Evolutionary conservation across 1,139 yeast genomes (phyloP), one percentile per base, ranked within the genome.

Genomic region (Blastobotrys buckinghamii): DNA sequence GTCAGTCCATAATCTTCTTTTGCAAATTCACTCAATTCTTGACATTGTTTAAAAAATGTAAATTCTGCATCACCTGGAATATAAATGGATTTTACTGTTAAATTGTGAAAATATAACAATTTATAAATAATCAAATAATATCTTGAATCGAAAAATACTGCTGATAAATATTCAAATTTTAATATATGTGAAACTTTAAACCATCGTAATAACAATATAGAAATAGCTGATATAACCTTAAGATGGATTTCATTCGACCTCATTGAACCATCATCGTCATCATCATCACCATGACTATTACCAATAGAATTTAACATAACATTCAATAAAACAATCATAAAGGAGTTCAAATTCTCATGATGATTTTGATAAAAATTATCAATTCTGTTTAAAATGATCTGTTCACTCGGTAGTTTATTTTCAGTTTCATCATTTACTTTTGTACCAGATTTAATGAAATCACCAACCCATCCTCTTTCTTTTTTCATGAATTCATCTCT

Each of bases 101-200:
- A 64, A 12, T 60, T 61, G 17, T 68, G 72, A 57, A 55, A 62
- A 58, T 61, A 68, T 45, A 65, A 69, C 53, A 59, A 73, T 39
- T 63, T 70, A 55, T 59, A 70, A 35, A 68, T 71, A 47, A 74
- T 65, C n/a, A 73, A 68, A 51, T 82, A 76, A 57, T 73, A 81
- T 49, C 81, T 79, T 9, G 83, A 77, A 63, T 94, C 98, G 64
- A 84, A 85, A 35, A 92, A 63, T 24, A 92, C 63, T 0, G 88
- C 77, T 1, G 84, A 68, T 13, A 92, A 68, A 60, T 83, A 86
- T 63, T 89, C 95, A 61, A 76, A 81, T 63, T 90, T 90, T 56
- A 89, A 66, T 1, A 88, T 70, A 64, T 92, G 96, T 46, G 81
- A 83, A 12, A 76, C 66, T 59, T 84, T 85, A 63, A 88, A 83